Evolutionary conservation across 768 basidiomycete genomes (phyloP), one percentile per base, ranked within the genome.

Genomic region (Trametes cinnabarina): DNA sequence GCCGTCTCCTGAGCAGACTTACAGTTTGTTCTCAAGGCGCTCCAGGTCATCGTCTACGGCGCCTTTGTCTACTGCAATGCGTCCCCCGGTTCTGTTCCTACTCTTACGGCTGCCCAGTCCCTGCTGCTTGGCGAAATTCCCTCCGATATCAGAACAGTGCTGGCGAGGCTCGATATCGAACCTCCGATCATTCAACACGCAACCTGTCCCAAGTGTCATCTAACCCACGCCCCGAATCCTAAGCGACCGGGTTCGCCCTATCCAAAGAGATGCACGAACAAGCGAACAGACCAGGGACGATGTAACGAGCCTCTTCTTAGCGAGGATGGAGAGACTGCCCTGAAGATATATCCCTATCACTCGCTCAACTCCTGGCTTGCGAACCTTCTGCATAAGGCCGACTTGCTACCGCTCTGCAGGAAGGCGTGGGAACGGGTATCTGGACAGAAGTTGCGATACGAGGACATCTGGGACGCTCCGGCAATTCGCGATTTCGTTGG

Each of bases 1-100:
- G 78, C 65, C 83, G 82, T 65, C 76, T 81, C 70, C 87, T 62
- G 64, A 76, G 77, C 58, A 84, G 79, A 63, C 90, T 62, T 6
- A 4, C 11, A 12, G 17, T 39, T 51, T 25, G 37, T 58, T 4
- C 50, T 58, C 12, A 8, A 42, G 1, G 34, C 50, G 1, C 23
- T 58, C 15, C 42, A 51, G 5, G 50, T 47, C 4, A 30, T 58
- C 3, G 23, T 58, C 4, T 17, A 26, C 15, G 57, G 57, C 0
- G 42, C 49, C 0, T 12, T 58, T 26, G 20, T 44, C 19, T 23
- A 39, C 17, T 39, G 5, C 37, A 39, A 39, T 39, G 37, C 5
- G 8, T 4, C 40, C 9, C 19, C 19, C 25, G 40, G 40, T 10
- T 10, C 23, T 14, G 3, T 28, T 3, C 20, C 25, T 12, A 1